Conservation (phyloP, 306 rosid genomes). For the Acacia acuminata region DNA sequence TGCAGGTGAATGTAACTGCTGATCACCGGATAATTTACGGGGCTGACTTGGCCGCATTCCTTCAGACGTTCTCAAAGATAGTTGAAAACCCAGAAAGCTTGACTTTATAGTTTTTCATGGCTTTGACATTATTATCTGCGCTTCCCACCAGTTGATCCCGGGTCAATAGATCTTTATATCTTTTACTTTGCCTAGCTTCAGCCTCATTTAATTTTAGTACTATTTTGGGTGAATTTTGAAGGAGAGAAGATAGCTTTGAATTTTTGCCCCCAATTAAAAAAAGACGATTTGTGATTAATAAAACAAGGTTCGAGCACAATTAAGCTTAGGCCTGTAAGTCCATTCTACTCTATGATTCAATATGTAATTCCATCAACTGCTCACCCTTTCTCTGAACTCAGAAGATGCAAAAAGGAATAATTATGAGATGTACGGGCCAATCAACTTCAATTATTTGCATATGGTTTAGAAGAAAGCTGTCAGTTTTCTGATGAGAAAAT, state of each 20-base stretch:
- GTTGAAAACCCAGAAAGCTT: slow-evolving; percentile 83
- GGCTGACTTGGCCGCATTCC: slow-evolving; percentile 92
- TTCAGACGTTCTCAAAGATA: slow-evolving; percentile 76
- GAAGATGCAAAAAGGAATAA: background rate
- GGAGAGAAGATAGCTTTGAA: slow-evolving; percentile 30
- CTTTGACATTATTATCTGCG: slow-evolving; percentile 8
- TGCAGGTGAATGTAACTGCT: slow-evolving; percentile 91
- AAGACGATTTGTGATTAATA: background rate
- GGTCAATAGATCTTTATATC: slow-evolving; percentile 17
- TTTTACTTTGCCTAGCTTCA: slow-evolving; percentile 31
- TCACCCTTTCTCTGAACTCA: too few relatives aligned
- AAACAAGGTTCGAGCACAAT: slow-evolving; percentile 13
- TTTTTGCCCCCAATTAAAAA: background rate
- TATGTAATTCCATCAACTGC: too few relatives aligned
- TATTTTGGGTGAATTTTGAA: slow-evolving; percentile 35
- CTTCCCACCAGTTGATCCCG: slow-evolving; percentile 23
- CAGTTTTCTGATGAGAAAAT: background rate
- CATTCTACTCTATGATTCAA: background rate
- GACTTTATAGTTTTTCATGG: slow-evolving; percentile 57
- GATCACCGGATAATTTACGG: slow-evolving; percentile 92
- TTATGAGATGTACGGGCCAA: too few relatives aligned
- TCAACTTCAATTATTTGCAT: background rate
- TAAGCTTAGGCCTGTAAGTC: background rate
- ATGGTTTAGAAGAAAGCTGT: too few relatives aligned
- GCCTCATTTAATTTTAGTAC: slow-evolving; percentile 9